A percentile compares a stretch with the other conserved stretches of the same genome.
These are phyloP conservation scores for Oehlia diaphana DNA, from an alignment of 192 early-diverging fungal species.

Conservation along the genomic window DNA sequence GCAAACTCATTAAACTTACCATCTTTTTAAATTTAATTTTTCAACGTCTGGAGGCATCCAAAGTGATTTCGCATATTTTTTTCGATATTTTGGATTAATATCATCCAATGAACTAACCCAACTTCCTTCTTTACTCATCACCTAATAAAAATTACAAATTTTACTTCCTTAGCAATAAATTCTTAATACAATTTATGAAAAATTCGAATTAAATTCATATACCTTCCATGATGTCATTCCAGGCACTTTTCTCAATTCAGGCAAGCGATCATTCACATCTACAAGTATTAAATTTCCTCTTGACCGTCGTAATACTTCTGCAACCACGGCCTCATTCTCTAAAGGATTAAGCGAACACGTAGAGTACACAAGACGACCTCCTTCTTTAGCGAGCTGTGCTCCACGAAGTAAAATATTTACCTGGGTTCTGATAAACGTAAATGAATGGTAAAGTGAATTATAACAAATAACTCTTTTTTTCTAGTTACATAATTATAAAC, in stretches of 20 bases:
- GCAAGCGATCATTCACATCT: conserved; percentile 84
- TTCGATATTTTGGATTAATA: conserved; percentile 37
- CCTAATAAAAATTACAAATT: conserved; percentile 28
- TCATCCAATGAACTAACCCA: conserved; percentile 53
- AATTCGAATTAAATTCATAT: background rate
- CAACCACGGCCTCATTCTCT: conserved; percentile 97
- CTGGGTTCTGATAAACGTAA: conserved; percentile 58
- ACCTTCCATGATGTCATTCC: conserved; percentile 90
- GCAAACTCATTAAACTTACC: conserved; percentile 41
- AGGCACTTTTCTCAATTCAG: conserved; percentile 74
- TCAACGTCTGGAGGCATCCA: conserved; percentile 65
- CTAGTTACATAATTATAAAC: conserved; percentile 13
- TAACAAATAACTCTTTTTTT: background rate
- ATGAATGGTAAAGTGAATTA: background rate
- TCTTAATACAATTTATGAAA: no score
- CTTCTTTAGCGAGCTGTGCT: conserved; percentile 82
- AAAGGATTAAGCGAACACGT: conserved; percentile 99
- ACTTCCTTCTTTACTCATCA: conserved; percentile 71
- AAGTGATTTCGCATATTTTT: conserved; percentile 55
- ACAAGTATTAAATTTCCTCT: conserved; percentile 76
- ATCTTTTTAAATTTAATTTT: conserved; percentile 66
- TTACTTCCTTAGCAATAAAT: no score
- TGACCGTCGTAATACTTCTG: conserved; percentile 67
- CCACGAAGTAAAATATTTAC: conserved; percentile 86
- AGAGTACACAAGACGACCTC: conserved; percentile 94